phyloP scores from a whole-genome alignment of 352 stramenopile species.

The Pythium grandisporangium region DNA sequence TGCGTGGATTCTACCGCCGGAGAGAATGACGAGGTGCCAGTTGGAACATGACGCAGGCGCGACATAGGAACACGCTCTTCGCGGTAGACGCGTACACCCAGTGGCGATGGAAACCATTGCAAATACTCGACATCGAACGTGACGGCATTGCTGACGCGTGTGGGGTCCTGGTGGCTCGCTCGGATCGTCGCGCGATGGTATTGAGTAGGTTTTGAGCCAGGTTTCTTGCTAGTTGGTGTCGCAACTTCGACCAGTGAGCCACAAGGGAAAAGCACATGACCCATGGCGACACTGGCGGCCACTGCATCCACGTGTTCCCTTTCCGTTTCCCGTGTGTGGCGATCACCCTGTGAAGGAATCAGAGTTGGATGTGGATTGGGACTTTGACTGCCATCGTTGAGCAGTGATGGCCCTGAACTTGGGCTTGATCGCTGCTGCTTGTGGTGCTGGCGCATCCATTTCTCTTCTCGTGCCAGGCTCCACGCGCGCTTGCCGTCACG shows the following conservation, averaged over 20 bases:
- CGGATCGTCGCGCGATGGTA: slow-evolving; percentile 20
- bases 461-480: slow-evolving; percentile 35
- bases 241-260: slow-evolving; percentile 24
- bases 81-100: slow-evolving; percentile 18
- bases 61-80: slow-evolving; percentile 12
- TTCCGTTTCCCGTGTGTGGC: too few relatives aligned
- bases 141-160: slow-evolving; percentile 5
- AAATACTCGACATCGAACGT: slow-evolving; percentile 43
- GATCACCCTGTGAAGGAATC: too few relatives aligned
- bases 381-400: too few relatives aligned
- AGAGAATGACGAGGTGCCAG: too few relatives aligned
- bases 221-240: too few relatives aligned
- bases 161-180: slow-evolving; percentile 14
- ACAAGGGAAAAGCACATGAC: slow-evolving; percentile 28
- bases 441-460: slow-evolving; percentile 11
- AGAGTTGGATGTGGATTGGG: too few relatives aligned
- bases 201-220: too few relatives aligned
- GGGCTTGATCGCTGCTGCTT: not conserved
- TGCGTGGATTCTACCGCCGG: not conserved
- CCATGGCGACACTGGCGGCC: slow-evolving; percentile 24
- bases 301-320: too few relatives aligned
- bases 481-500: slow-evolving; percentile 47
- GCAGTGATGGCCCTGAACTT: too few relatives aligned
- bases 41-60: slow-evolving; percentile 10
- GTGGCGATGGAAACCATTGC: slow-evolving; percentile 9